Percentiles rank a stretch among this genome's conserved stretches.
phyloP scores from a whole-genome alignment of 257 asterid species.

The Asclepias syriaca region DNA sequence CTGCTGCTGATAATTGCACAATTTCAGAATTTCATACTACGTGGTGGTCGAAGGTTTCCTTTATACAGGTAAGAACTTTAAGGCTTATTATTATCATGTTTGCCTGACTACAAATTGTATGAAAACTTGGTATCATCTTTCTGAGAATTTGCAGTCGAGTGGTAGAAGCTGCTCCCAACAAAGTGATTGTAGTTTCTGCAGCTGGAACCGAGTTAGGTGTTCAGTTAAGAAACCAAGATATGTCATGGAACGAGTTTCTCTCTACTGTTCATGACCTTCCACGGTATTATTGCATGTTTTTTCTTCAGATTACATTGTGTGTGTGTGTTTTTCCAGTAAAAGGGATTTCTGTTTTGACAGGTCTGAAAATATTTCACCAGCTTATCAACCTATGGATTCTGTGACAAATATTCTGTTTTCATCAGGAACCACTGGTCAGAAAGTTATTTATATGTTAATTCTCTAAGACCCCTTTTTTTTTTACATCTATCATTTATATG shows the following conservation, averaged over 20 bases:
- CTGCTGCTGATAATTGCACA: neutral
- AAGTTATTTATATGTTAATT: neutral
- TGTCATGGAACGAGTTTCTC: conserved; percentile 66
- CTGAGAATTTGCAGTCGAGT: conserved; percentile 55
- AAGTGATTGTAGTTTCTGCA: conserved; percentile 67
- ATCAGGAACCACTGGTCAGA: conserved; percentile 88
- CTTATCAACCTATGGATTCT: conserved; percentile 60
- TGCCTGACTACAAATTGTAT: neutral
- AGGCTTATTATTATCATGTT: neutral
- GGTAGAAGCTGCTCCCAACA: conserved; percentile 62
- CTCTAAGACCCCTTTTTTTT: neutral
- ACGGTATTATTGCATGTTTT: conserved; percentile 32
- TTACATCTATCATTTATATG: neutral
- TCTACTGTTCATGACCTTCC: conserved; percentile 42
- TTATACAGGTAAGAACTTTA: conserved; percentile 63
- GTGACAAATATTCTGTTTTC: conserved; percentile 81
- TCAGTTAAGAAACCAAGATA: conserved; percentile 59
- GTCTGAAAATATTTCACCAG: conserved; percentile 49
- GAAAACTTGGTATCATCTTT: neutral
- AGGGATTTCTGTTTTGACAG: conserved; percentile 37
- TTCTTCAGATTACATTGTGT: neutral
- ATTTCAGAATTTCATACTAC: conserved; percentile 72
- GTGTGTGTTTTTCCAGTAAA: conserved; percentile 4
- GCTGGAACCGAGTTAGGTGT: conserved; percentile 58
- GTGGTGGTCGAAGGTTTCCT: conserved; percentile 81